Evolutionary conservation across 2,329 filamentous ascomycete species (phyloP).

Genomic region (Paraphoma chrysanthemicola): DNA sequence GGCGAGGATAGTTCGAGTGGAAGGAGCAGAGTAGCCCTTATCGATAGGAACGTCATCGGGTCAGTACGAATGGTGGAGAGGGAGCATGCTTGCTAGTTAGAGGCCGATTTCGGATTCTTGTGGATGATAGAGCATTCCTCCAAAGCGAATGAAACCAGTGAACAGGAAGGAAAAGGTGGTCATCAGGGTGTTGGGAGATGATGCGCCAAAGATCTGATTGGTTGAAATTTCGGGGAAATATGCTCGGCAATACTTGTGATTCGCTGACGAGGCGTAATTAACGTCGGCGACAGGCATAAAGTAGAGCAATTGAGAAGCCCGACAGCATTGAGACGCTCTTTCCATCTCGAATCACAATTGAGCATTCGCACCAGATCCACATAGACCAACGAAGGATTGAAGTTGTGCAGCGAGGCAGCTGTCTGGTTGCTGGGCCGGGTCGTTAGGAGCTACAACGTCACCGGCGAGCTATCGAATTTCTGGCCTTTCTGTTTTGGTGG

Average conservation of each 20-base stretch:
- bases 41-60: neutral
- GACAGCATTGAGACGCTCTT: neutral
- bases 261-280: conserved; percentile 2
- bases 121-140: too few relatives aligned
- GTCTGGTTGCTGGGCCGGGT: neutral
- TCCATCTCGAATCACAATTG: neutral
- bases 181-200: neutral
- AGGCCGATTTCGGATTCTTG: too few relatives aligned
- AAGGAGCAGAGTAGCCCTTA: neutral
- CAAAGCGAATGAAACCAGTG: too few relatives aligned
- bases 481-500: conserved; percentile 20
- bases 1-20: neutral
- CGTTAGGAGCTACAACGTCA: conserved; percentile 14
- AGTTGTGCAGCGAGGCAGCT: neutral
- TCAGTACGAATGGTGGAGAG: neutral
- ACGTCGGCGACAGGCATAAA: conserved; percentile 1
- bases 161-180: too few relatives aligned
- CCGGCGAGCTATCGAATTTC: conserved; percentile 18
- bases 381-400: neutral
- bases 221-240: neutral
- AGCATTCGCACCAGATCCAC: neutral
- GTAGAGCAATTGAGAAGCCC: neutral
- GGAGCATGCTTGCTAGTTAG: neutral
- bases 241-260: neutral
- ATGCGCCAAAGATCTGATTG: neutral